These are phyloP conservation scores for Macrotyloma uniflorum DNA, from an alignment of 306 rosid species.

Conservation along the genomic window DNA sequence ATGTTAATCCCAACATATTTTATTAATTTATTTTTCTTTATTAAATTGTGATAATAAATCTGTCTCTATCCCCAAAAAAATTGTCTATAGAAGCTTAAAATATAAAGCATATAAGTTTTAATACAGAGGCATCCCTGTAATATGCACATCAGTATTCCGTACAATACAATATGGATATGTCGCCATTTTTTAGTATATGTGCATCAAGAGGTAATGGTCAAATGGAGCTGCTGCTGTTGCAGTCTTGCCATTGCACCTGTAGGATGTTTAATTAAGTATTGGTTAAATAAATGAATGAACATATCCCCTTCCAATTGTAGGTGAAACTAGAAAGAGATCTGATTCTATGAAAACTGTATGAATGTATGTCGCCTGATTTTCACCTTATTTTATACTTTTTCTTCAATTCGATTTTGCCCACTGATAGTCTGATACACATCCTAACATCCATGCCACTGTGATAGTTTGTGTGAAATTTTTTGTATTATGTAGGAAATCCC, in stretches of 20 bases:
- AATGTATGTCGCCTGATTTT: not conserved
- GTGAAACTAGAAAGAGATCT: not conserved
- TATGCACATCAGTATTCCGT: not conserved
- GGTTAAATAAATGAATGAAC: conserved; percentile 4
- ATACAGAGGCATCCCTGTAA: not conserved
- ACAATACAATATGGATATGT: not conserved
- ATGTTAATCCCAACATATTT: too few relatives aligned
- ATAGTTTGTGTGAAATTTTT: too few relatives aligned
- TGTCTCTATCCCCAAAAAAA: not conserved
- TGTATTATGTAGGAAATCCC: not conserved
- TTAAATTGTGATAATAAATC: not conserved
- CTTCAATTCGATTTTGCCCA: conserved; percentile 1
- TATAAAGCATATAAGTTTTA: not conserved
- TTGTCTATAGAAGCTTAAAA: not conserved
- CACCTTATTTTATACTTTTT: not conserved
- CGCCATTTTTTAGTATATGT: not conserved
- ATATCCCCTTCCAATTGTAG: conserved; percentile 6
- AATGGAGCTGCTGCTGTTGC: conserved; percentile 3
- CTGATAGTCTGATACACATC: not conserved
- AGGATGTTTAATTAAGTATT: conserved; percentile 7
- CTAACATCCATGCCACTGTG: not conserved
- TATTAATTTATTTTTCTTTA: not conserved
- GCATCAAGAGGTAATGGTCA: not conserved
- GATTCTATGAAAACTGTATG: not conserved
- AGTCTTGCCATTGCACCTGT: conserved; percentile 17